These are phyloP conservation scores for Triglochin maritima DNA, from an alignment of 106 monocot genomes.

Conservation along the genomic window DNA sequence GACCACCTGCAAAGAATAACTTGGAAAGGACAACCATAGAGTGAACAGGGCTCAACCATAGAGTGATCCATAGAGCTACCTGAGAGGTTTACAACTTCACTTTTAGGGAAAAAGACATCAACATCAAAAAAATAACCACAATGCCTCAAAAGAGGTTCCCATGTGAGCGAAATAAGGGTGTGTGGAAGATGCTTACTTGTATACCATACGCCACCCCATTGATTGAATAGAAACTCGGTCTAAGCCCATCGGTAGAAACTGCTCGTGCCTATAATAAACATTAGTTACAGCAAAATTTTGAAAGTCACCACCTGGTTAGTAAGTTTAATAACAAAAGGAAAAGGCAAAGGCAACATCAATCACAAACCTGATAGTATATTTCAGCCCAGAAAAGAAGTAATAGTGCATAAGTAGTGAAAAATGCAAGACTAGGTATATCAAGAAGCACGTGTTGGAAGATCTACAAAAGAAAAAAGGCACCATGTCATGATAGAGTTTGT, in stretches of 20 bases:
- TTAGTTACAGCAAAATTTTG: background rate
- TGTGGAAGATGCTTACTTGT: conserved; percentile 36
- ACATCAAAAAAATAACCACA: too few relatives aligned
- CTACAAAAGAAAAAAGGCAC: conserved; percentile 23
- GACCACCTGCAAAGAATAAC: conserved; percentile 79
- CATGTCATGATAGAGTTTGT: background rate
- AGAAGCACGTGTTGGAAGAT: conserved; percentile 73
- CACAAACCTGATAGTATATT: conserved; percentile 87
- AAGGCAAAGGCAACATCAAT: background rate
- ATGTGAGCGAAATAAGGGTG: too few relatives aligned
- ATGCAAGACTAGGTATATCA: conserved; percentile 76
- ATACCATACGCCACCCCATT: conserved; percentile 62
- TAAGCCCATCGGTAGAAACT: conserved; percentile 67
- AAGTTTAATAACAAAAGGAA: too few relatives aligned
- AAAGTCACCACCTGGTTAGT: too few relatives aligned
- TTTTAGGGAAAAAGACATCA: background rate
- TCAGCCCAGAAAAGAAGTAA: conserved; percentile 95
- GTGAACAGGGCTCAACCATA: conserved; percentile 77
- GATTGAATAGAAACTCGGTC: conserved; percentile 60
- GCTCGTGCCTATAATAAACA: conserved; percentile 50
- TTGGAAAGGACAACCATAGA: conserved; percentile 47
- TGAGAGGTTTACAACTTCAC: conserved; percentile 9
- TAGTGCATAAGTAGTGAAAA: conserved; percentile 92
- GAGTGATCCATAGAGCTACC: conserved; percentile 65
- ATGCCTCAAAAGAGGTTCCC: too few relatives aligned